phyloP scores from a whole-genome alignment of 2,329 filamentous ascomycete genomes.

The Arthrobotrys pseudoclavata region DNA sequence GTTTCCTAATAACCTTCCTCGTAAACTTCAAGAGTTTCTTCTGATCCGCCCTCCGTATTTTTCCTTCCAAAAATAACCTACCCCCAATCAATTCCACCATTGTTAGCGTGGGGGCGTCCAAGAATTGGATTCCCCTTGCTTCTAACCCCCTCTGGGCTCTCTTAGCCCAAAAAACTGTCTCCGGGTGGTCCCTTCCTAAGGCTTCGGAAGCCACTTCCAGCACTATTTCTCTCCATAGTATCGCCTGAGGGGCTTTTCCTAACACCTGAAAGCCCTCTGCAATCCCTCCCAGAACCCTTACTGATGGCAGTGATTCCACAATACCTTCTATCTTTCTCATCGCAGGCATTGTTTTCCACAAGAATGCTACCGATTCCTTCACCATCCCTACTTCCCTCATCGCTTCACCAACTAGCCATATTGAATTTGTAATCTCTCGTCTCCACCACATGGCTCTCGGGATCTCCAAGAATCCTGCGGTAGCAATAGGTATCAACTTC shows the following conservation, averaged over 20 bases:
- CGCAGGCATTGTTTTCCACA: conserved; percentile 4
- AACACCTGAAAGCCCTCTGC: conserved; percentile 9
- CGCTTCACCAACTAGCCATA: conserved; percentile 27
- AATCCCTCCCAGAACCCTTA: conserved; percentile 17
- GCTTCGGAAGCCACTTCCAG: not conserved
- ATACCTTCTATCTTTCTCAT: not conserved
- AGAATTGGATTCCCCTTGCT: conserved; percentile 13
- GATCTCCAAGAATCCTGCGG: conserved; percentile 2
- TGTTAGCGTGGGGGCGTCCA: conserved; percentile 1
- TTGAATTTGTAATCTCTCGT: conserved; percentile 18
- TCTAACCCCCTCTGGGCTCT: conserved; percentile 11
- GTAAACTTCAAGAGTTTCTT: conserved; percentile 5
- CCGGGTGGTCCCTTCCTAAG: conserved; percentile 22
- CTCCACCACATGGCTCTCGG: conserved; percentile 2
- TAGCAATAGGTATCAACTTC: conserved; percentile 12
- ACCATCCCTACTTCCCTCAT: conserved; percentile 43
- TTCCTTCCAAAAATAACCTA: conserved; percentile 20
- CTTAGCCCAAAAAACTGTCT: conserved; percentile 15
- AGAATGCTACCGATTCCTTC: not conserved
- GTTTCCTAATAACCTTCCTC: not conserved
- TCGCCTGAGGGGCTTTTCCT: conserved; percentile 1
- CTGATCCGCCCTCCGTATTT: not conserved
- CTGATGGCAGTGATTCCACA: not conserved
- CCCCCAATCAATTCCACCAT: not conserved
- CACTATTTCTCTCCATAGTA: conserved; percentile 1